Conservation (phyloP, 805 yeast genomes). For the Ogataea degrootiae region DNA sequence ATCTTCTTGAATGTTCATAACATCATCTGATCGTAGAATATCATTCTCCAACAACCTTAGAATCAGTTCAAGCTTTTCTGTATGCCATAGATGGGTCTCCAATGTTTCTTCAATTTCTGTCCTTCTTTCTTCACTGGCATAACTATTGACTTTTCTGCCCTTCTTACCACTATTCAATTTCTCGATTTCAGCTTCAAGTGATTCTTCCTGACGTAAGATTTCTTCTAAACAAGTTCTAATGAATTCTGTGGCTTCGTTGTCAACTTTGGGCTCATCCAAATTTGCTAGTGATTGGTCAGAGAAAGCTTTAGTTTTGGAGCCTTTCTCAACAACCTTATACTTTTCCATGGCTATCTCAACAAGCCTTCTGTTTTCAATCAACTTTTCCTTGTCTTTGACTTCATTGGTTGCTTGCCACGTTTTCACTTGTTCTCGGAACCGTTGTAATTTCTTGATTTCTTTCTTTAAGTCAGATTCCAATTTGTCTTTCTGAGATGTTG, state of each 20-base stretch:
- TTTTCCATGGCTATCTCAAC: constrained; percentile 53
- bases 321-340: constrained; percentile 55
- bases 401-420: constrained; percentile 53
- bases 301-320: constrained; percentile 52
- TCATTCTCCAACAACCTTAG: constrained; percentile 75
- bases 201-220: constrained; percentile 73
- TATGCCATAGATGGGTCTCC: constrained; percentile 77
- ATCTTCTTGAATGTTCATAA: constrained; percentile 80
- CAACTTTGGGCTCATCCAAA: constrained; percentile 57
- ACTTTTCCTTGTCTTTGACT: constrained; percentile 41
- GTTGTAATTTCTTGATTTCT: constrained; percentile 55
- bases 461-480: constrained; percentile 52
- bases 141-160: constrained; percentile 38
- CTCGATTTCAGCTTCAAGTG: constrained; percentile 68
- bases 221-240: constrained; percentile 70
- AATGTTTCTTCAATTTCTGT: constrained; percentile 57
- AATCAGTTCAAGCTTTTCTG: constrained; percentile 69
- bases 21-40: constrained; percentile 67
- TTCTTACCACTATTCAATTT: constrained; percentile 43
- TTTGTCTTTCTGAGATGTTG: constrained; percentile 51
- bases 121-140: constrained; percentile 46
- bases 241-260: constrained; percentile 67
- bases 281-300: constrained; percentile 53
- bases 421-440: constrained; percentile 57
- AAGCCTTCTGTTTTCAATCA: constrained; percentile 40